These are phyloP conservation scores for Trichoderma lentiforme DNA, from an alignment of 2,329 filamentous ascomycete species.

Conservation along the genomic window DNA sequence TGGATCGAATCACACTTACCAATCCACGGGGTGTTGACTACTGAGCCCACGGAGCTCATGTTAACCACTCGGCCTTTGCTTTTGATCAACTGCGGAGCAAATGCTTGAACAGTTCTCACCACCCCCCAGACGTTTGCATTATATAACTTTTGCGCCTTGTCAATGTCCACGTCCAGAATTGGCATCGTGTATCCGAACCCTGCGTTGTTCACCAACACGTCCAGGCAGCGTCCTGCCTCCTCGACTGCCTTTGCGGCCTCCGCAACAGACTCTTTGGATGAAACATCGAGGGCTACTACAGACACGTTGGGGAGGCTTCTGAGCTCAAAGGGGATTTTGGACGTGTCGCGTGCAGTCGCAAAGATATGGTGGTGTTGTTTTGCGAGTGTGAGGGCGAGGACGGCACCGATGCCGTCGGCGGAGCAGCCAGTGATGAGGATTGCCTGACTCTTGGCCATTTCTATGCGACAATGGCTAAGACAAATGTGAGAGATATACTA, in stretches of 20 bases:
- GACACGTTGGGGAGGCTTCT: conserved; percentile 23
- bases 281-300: conserved; percentile 32
- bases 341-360: conserved; percentile 29
- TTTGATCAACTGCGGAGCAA: conserved; percentile 27
- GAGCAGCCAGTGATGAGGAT: conserved; percentile 29
- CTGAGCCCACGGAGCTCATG: conserved; percentile 28
- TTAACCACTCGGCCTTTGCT: conserved; percentile 30
- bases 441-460: conserved; percentile 12
- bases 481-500: not conserved
- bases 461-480: not conserved
- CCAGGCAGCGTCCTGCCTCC: conserved; percentile 20
- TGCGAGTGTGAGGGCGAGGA: conserved; percentile 23
- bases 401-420: conserved; percentile 25
- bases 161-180: conserved; percentile 26
- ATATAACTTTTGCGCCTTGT: conserved; percentile 26
- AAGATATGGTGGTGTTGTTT: conserved; percentile 29
- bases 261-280: conserved; percentile 25
- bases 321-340: conserved; percentile 28
- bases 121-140: conserved; percentile 32
- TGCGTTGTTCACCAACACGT: conserved; percentile 35
- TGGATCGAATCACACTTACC: conserved; percentile 2
- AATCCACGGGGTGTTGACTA: conserved; percentile 27
- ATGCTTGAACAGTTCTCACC: conserved; percentile 30
- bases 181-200: conserved; percentile 28
- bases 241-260: conserved; percentile 19